Evolutionary conservation across 1,139 yeast genomes (phyloP).

Genomic region (Candida sanyaensis): DNA sequence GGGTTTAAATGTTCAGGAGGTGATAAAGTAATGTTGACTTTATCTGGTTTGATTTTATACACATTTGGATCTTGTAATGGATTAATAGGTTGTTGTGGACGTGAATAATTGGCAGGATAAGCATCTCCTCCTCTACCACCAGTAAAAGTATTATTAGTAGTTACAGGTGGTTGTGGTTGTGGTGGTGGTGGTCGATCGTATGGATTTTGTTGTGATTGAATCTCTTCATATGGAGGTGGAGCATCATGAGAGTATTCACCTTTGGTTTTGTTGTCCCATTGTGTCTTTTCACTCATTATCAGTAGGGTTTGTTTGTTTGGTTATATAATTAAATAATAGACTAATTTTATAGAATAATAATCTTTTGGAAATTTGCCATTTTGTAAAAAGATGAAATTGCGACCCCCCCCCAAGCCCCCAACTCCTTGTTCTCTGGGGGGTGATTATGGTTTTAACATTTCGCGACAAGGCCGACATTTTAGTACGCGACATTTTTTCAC

Average conservation of each 20-base stretch:
- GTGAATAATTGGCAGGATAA: neutral
- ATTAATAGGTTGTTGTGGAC: slow-evolving; percentile 10
- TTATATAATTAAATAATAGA: neutral
- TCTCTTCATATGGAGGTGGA: slow-evolving; percentile 16
- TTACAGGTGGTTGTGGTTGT: neutral
- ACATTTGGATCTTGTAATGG: slow-evolving; percentile 33
- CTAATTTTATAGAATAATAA: no score
- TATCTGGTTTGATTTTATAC: slow-evolving; percentile 33
- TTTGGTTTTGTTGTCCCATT: slow-evolving; percentile 6
- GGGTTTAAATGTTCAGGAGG: slow-evolving; percentile 41
- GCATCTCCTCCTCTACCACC: no score
- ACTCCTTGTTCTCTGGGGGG: no score
- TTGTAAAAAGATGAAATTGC: no score
- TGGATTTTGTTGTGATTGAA: slow-evolving; percentile 11
- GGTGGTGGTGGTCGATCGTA: slow-evolving; percentile 7
- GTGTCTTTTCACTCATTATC: slow-evolving; percentile 11
- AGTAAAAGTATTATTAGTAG: neutral
- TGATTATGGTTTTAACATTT: no score
- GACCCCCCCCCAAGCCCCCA: no score
- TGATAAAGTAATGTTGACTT: slow-evolving; percentile 38
- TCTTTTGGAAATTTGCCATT: neutral
- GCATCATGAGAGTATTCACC: slow-evolving; percentile 10
- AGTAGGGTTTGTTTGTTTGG: neutral
- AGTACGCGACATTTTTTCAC: no score
- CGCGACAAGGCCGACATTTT: no score